Base-by-base conservation (phyloP, 2,329 filamentous ascomycete genomes). In the Diplodia seriata region DNA sequence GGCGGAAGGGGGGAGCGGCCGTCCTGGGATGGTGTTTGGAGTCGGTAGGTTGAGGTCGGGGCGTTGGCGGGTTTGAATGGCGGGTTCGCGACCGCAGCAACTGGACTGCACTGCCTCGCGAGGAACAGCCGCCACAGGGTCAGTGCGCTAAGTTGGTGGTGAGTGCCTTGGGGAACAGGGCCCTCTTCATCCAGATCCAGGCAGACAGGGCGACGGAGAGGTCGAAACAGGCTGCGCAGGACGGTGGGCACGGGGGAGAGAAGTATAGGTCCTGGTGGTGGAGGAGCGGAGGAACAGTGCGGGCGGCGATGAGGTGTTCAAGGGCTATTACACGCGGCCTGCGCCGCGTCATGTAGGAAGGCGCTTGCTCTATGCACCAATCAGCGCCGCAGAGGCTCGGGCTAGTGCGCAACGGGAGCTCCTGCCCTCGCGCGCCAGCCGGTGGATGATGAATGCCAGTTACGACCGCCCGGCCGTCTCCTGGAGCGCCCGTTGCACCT, bases 281-380 rank as follows among this genome's bases (percentile, higher is more conserved):
- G 15, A 53, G 56, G 66, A 67, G 56, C 36, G 29, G 56, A 47
- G 54, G 65, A 59, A 55, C 51, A 55, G 63, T 26, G 54, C 54
- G 54, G 65, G 50, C 66, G 49, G 57, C 50, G 57, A 56, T 68
- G 66, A 68, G 66, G 50, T 68, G 66, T 67, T 56, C 66, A 67
- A 67, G 66, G 66, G 66, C 26, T 1, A 9, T 26, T 26, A 26
- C 26, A 26, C 26, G 26, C 26, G 26, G 26, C 26, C 26, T 26
- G 26, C 26, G 26, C 23, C 23, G 26, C 26, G 26, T 26, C 23
- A 26, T 51, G 26, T 14, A 31, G 8, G 8, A 33, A 33, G 31
- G 8, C 31, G 8, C 57, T 33, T 62, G 43, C 1, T 26, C 57
- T 14, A 43, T 29, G 14, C 47, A 53, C 59, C 47, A 64, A 64